These are phyloP conservation scores for Suhomyces anneliseae DNA, from an alignment of 1,139 yeast genomes.

Conservation along the genomic window DNA sequence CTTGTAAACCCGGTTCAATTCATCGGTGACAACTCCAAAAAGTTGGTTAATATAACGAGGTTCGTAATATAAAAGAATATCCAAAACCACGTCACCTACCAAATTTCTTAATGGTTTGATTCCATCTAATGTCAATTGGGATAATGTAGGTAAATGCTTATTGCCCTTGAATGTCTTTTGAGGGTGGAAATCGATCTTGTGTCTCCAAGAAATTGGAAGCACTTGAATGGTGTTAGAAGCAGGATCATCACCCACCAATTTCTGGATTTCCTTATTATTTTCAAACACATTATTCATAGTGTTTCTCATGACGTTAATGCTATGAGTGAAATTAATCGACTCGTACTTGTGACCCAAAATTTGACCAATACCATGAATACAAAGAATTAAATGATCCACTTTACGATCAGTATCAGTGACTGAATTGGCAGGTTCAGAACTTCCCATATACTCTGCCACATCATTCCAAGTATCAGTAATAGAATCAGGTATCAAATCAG, in stretches of 20 bases:
- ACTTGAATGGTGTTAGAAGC: constrained; percentile 68
- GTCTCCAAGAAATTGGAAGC: constrained; percentile 78
- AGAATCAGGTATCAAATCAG: constrained; percentile 41
- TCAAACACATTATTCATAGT: constrained; percentile 59
- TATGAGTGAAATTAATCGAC: constrained; percentile 83
- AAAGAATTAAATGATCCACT: constrained; percentile 77
- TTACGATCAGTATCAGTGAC: constrained; percentile 36
- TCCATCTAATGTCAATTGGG: constrained; percentile 78
- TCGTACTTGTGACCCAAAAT: constrained; percentile 77
- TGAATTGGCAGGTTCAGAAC: constrained; percentile 26
- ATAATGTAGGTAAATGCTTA: constrained; percentile 56
- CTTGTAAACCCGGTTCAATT: constrained; percentile 68
- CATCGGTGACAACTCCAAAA: constrained; percentile 61
- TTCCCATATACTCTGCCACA: constrained; percentile 29
- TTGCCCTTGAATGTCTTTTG: constrained; percentile 32
- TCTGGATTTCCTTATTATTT: constrained; percentile 43
- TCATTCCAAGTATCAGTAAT: constrained; percentile 47
- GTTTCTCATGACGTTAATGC: constrained; percentile 68
- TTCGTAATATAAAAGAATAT: constrained; percentile 82
- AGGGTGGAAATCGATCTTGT: constrained; percentile 63
- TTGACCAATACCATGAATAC: constrained; percentile 95
- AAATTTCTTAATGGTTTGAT: constrained; percentile 74
- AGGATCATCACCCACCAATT: constrained; percentile 32
- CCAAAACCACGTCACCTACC: constrained; percentile 84
- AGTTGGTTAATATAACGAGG: constrained; percentile 66